Evolutionary conservation across 768 basidiomycete species (phyloP).

Genomic region (Phylloporus sp.): DNA sequence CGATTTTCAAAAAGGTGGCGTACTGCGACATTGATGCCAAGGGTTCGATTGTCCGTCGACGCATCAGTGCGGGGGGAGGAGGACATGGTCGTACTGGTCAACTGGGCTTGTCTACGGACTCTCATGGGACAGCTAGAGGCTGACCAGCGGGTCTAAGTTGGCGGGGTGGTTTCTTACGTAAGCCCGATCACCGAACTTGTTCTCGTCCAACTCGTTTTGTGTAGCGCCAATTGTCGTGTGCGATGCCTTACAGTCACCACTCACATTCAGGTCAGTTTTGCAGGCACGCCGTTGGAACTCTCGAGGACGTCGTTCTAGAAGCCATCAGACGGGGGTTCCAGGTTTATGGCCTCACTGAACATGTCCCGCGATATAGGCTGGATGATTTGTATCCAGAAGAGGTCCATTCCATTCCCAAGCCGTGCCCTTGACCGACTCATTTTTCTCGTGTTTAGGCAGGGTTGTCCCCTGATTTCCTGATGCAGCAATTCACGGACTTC

Average conservation of each 20-base stretch:
- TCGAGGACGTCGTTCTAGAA: constrained; percentile 78
- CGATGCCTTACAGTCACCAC: constrained; percentile 75
- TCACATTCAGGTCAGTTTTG: constrained; percentile 95
- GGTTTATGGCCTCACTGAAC: constrained; percentile 87
- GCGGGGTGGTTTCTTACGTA: constrained; percentile 15
- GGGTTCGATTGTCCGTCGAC: constrained; percentile 9
- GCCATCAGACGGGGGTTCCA: constrained; percentile 78
- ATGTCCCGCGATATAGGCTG: constrained; percentile 81
- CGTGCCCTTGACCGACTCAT: constrained; percentile 10
- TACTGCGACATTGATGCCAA: constrained; percentile 15
- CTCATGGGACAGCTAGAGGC: no score
- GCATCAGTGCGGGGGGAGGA: constrained; percentile 24
- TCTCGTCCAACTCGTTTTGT: neutral
- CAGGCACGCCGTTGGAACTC: constrained; percentile 75
- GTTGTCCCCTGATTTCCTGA: constrained; percentile 48
- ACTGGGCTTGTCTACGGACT: neutral
- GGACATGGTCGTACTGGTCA: neutral
- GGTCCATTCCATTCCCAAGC: constrained; percentile 41
- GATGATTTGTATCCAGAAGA: constrained; percentile 95
- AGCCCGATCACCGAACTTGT: constrained; percentile 2
- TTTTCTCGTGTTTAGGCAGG: constrained; percentile 43
- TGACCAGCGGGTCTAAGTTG: neutral
- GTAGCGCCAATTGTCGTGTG: neutral
- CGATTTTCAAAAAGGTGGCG: constrained; percentile 29
- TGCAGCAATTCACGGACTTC: constrained; percentile 67